Evolutionary conservation across 805 yeast species (phyloP).

Genomic region (Wickerhamiella sergipiensis): DNA sequence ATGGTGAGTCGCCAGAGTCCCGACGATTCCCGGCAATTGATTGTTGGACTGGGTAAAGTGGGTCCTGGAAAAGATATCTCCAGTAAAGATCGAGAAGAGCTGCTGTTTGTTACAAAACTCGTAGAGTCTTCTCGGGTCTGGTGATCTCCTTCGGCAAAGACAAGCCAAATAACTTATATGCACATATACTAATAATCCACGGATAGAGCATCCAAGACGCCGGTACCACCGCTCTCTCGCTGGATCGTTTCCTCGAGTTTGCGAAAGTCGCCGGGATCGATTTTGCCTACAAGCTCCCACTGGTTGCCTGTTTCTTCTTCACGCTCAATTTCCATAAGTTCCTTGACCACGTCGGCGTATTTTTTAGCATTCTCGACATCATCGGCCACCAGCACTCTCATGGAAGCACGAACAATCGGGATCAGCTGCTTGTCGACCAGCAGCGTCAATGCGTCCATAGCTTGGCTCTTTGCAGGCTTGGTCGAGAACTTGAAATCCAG

Average conservation of each 20-base stretch:
- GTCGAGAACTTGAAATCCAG: conserved; percentile 60
- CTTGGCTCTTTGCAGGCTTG: conserved; percentile 70
- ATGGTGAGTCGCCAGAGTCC: conserved; percentile 21
- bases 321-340: conserved; percentile 31
- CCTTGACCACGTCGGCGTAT: conserved; percentile 30
- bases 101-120: conserved; percentile 19
- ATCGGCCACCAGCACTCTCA: conserved; percentile 57
- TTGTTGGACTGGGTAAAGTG: conserved; percentile 23
- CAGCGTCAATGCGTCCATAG: conserved; percentile 76
- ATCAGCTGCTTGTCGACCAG: conserved; percentile 67
- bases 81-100: conserved; percentile 19
- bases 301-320: conserved; percentile 29
- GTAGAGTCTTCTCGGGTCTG: conserved; percentile 22
- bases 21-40: conserved; percentile 20
- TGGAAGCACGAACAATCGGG: conserved; percentile 88
- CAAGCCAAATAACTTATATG: not conserved
- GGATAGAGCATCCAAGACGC: conserved; percentile 63
- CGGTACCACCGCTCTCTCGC: conserved; percentile 41
- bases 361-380: conserved; percentile 36
- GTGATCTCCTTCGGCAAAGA: conserved; percentile 7
- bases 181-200: conserved; percentile 4
- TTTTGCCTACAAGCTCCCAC: conserved; percentile 51
- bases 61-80: conserved; percentile 15
- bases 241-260: conserved; percentile 49
- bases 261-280: conserved; percentile 77